These are phyloP conservation scores for Apocynum venetum DNA, from an alignment of 257 asterid genomes.

Conservation along the genomic window DNA sequence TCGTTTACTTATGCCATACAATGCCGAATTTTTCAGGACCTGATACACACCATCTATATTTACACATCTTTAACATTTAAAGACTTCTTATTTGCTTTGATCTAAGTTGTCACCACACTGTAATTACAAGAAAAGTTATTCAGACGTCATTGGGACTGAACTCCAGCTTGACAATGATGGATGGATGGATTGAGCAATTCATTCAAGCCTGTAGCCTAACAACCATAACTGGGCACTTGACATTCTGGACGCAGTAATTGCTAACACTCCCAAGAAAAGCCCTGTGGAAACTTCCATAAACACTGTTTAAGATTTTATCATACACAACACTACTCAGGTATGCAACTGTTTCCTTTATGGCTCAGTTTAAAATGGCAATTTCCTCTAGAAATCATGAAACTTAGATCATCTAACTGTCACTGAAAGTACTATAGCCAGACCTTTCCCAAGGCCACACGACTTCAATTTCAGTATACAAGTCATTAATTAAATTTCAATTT, in stretches of 20 bases:
- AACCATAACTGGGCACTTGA: constrained; percentile 24
- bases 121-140: no score
- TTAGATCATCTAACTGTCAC: no score
- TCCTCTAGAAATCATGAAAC: no score
- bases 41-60: not conserved
- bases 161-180: not conserved
- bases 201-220: constrained; percentile 13
- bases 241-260: constrained; percentile 22
- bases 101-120: not conserved
- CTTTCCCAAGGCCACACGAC: not conserved
- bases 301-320: not conserved
- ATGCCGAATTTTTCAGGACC: not conserved
- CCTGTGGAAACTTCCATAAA: constrained; percentile 1
- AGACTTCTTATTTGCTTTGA: not conserved
- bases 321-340: not conserved
- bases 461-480: no score
- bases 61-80: not conserved
- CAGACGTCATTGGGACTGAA: not conserved
- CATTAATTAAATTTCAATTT: no score
- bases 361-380: no score
- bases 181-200: not conserved
- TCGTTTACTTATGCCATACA: constrained; percentile 5
- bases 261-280: constrained; percentile 25
- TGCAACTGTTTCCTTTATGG: not conserved
- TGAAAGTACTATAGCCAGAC: no score